Evolutionary conservation across 495 filamentous ascomycete genomes (phyloP).

Genomic region (Hypoxylon cercidicola): DNA sequence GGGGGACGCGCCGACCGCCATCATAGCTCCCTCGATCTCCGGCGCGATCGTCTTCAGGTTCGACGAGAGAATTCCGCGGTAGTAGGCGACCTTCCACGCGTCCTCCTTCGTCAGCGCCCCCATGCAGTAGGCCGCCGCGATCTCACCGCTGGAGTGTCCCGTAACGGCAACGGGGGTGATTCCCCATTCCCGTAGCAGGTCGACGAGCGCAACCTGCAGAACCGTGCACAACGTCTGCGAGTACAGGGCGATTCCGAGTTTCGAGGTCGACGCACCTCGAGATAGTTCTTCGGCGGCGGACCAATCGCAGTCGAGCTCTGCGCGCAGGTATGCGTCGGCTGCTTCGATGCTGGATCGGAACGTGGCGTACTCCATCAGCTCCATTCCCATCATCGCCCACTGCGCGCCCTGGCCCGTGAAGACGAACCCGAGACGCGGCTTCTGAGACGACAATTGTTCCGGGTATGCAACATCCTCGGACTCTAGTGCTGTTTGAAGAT

Average conservation of each 20-base stretch:
- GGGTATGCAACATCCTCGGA: too few relatives aligned
- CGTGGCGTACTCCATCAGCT: slow-evolving; percentile 45
- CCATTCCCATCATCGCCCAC: slow-evolving; percentile 60
- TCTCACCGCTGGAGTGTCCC: slow-evolving; percentile 71
- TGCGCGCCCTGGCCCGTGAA: slow-evolving; percentile 57
- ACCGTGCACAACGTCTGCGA: slow-evolving; percentile 58
- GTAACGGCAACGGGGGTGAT: slow-evolving; percentile 60
- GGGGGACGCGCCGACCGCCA: slow-evolving; percentile 27
- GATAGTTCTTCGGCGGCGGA: background rate
- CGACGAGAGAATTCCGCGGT: slow-evolving; percentile 43
- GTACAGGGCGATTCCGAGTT: background rate
- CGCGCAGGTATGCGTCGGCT: background rate
- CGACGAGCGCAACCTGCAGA: slow-evolving; percentile 61
- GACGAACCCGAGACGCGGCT: slow-evolving; percentile 34
- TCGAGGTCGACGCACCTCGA: background rate
- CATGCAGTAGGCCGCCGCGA: slow-evolving; percentile 59
- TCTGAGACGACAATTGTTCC: too few relatives aligned
- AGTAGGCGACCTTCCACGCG: slow-evolving; percentile 60
- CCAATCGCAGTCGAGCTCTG: background rate
- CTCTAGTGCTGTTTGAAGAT: background rate
- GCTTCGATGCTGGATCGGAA: slow-evolving; percentile 5
- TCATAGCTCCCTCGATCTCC: slow-evolving; percentile 50
- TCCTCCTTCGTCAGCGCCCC: slow-evolving; percentile 54
- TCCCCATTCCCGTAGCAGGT: slow-evolving; percentile 59
- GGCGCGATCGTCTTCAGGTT: slow-evolving; percentile 14